Evolutionary conservation across 2,329 filamentous ascomycete genomes (phyloP).

Genomic region (Thielaviopsis ethacetica): DNA sequence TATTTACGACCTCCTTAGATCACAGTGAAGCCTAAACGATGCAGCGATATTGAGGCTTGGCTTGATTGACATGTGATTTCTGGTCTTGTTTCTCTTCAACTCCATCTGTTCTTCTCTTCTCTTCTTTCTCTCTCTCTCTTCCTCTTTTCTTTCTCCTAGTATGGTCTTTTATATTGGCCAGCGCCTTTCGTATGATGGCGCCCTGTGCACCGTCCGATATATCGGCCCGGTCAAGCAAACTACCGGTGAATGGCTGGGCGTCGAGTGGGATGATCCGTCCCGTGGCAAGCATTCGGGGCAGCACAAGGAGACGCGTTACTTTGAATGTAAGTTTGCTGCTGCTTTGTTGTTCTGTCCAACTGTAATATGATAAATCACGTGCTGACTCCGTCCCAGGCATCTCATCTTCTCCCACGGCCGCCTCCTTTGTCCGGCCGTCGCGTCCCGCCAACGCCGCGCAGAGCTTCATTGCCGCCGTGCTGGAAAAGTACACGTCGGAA

Average conservation of each 20-base stretch:
- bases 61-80: not conserved
- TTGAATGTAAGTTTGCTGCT: constrained; percentile 45
- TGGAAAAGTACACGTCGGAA: constrained; percentile 66
- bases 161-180: constrained; percentile 45
- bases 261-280: constrained; percentile 84
- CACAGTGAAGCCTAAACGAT: not conserved
- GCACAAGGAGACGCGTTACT: constrained; percentile 65
- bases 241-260: constrained; percentile 69
- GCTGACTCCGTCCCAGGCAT: constrained; percentile 27
- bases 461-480: constrained; percentile 65
- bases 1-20: not conserved
- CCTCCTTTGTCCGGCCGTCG: constrained; percentile 72
- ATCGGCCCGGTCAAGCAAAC: constrained; percentile 62
- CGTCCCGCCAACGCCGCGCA: constrained; percentile 50
- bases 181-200: constrained; percentile 62
- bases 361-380: too few relatives aligned
- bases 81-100: not conserved
- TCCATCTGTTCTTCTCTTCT: too few relatives aligned
- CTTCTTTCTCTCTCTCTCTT: not conserved
- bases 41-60: too few relatives aligned
- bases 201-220: constrained; percentile 73
- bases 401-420: constrained; percentile 50
- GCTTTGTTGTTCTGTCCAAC: too few relatives aligned
- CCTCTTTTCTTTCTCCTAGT: not conserved
- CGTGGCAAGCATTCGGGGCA: constrained; percentile 85